Evolutionary conservation across 129 eudicot genomes (phyloP).

Genomic region (Flaveria linearis): DNA sequence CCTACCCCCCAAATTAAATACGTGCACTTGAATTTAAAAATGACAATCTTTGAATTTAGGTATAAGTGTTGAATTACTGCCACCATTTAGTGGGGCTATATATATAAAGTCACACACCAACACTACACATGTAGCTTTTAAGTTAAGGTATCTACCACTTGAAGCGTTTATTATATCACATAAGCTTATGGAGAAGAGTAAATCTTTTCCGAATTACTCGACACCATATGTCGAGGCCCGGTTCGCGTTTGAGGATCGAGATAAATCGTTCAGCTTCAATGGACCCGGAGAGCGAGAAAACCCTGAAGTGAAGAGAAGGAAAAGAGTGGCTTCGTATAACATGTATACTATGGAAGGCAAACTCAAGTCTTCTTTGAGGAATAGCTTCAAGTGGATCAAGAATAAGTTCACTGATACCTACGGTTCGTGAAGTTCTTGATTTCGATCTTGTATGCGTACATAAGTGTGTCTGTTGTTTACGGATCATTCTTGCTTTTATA

Average conservation of each 20-base stretch:
- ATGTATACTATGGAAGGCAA: conserved; percentile 91
- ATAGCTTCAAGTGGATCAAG: conserved; percentile 98
- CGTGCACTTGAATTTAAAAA: not conserved
- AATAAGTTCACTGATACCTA: conserved; percentile 60
- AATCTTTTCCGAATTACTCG: conserved; percentile 67
- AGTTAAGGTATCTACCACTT: conserved; percentile 11
- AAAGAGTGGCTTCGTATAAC: conserved; percentile 85
- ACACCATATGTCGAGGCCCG: conserved; percentile 64
- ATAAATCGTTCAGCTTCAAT: conserved; percentile 80
- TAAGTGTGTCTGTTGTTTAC: not conserved
- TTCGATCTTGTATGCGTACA: conserved; percentile 19
- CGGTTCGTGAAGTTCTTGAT: conserved; percentile 38
- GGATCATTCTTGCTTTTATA: not conserved
- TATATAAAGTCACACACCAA: conserved; percentile 25
- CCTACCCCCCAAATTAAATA: no score
- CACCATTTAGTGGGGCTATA: conserved; percentile 23
- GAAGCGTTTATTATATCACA: conserved; percentile 19
- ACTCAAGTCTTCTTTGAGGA: conserved; percentile 74
- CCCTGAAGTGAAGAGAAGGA: conserved; percentile 88
- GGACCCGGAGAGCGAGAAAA: conserved; percentile 69
- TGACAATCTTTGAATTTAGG: not conserved
- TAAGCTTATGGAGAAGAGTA: conserved; percentile 65
- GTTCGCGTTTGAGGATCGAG: conserved; percentile 68
- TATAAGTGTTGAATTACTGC: not conserved
- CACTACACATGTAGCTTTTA: conserved; percentile 22